Evolutionary conservation across 768 basidiomycete species (phyloP).

Genomic region (Pleurotus platypus): DNA sequence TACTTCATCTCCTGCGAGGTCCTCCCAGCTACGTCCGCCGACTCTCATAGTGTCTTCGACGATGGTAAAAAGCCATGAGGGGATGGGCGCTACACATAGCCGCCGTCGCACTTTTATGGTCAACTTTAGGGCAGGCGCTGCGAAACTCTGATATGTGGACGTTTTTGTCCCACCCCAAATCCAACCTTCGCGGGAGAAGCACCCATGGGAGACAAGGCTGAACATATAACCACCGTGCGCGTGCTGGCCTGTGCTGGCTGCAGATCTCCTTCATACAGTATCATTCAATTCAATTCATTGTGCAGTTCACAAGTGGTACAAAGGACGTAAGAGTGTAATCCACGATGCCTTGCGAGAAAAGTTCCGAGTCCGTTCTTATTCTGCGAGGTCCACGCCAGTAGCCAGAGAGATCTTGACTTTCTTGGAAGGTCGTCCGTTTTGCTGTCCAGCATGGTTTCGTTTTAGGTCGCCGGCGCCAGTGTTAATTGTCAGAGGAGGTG

Average conservation of each 20-base stretch:
- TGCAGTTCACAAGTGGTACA: too few species aligned
- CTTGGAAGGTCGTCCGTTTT: conserved; percentile 40
- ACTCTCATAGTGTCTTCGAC: conserved; percentile 32
- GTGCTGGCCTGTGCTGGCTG: too few species aligned
- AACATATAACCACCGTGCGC: too few species aligned
- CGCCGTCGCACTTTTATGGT: conserved; percentile 6
- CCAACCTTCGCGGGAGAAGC: conserved; percentile 8
- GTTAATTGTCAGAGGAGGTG: background rate
- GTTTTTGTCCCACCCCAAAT: background rate
- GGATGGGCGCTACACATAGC: conserved; percentile 26
- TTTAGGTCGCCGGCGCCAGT: conserved; percentile 13
- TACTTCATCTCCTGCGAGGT: conserved; percentile 89
- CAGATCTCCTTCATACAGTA: too few species aligned
- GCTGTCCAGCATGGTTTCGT: conserved; percentile 31
- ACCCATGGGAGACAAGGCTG: background rate
- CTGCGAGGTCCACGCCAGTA: conserved; percentile 68
- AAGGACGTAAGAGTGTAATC: background rate
- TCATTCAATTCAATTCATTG: too few species aligned
- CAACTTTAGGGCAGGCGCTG: conserved; percentile 21
- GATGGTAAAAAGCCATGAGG: conserved; percentile 37
- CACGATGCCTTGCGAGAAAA: background rate
- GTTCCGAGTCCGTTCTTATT: conserved; percentile 31
- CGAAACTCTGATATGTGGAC: background rate
- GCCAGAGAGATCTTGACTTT: conserved; percentile 73
- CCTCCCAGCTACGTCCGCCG: conserved; percentile 44